Conservation (phyloP, 345 rosid species). For the Cardamine chenopodiifolia region DNA sequence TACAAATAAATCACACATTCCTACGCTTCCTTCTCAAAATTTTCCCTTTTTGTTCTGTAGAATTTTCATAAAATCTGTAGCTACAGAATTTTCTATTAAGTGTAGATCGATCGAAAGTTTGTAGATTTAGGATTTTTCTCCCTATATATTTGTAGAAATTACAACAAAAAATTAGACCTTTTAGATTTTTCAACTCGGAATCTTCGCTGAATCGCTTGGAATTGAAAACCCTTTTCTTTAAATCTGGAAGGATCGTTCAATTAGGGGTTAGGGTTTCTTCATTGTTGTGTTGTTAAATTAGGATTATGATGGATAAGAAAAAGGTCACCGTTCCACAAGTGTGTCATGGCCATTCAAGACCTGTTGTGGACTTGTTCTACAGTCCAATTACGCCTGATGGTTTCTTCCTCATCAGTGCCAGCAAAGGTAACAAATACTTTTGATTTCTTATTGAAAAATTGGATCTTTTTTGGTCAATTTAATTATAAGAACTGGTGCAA, state of each 20-base stretch:
- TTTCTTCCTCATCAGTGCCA: constrained; percentile 78
- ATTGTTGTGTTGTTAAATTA: neutral
- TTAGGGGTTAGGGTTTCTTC: constrained; percentile 30
- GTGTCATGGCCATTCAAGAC: constrained; percentile 83
- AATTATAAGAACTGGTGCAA: neutral
- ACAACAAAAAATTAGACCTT: neutral
- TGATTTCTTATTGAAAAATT: neutral
- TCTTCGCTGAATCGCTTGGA: neutral
- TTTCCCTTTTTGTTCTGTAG: neutral
- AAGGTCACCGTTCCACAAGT: constrained; percentile 69
- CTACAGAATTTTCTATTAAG: constrained; percentile 1
- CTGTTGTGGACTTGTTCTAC: constrained; percentile 78
- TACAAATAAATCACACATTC: neutral
- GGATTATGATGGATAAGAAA: constrained; percentile 72
- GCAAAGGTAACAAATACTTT: constrained; percentile 55
- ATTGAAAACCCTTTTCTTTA: neutral
- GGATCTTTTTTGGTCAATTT: neutral
- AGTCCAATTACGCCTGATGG: constrained; percentile 82
- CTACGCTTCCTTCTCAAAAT: neutral
- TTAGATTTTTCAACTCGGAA: neutral
- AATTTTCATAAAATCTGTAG: constrained; percentile 13
- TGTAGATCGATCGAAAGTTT: constrained; percentile 21
- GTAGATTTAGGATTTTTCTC: constrained; percentile 16
- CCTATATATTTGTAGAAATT: constrained; percentile 19
- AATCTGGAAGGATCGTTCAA: neutral